Evolutionary conservation across 2,329 filamentous ascomycete genomes (phyloP).

Genomic region (Colletotrichum musae): DNA sequence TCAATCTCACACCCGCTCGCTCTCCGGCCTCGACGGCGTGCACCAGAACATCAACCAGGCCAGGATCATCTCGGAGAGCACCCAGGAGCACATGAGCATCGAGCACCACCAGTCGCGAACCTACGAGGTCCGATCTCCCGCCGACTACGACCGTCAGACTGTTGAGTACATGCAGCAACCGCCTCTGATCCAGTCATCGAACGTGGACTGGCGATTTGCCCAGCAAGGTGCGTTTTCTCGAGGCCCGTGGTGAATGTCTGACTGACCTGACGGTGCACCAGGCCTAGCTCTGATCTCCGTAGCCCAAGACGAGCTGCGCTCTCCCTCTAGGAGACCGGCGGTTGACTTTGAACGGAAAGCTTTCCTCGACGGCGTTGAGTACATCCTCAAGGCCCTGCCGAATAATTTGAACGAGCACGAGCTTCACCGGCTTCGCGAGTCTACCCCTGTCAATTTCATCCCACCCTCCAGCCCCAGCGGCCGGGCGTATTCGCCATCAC

Average conservation of each 20-base stretch:
- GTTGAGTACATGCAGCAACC: constrained; percentile 14
- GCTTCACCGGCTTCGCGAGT: constrained; percentile 62
- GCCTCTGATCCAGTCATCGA: constrained; percentile 47
- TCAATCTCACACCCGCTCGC: constrained; percentile 31
- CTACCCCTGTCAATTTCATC: constrained; percentile 59
- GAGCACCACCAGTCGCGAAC: constrained; percentile 34
- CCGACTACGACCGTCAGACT: constrained; percentile 25
- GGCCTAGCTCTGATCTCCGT: constrained; percentile 37
- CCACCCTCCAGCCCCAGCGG: constrained; percentile 35
- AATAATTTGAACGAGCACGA: constrained; percentile 70
- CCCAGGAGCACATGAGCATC: constrained; percentile 38
- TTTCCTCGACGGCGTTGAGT: constrained; percentile 75
- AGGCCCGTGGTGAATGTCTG: background rate
- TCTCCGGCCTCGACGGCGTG: constrained; percentile 34
- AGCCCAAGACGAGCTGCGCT: constrained; percentile 36
- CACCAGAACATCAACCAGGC: constrained; percentile 28
- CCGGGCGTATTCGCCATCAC: constrained; percentile 46
- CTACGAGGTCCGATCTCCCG: constrained; percentile 22
- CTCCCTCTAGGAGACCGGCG: constrained; percentile 24
- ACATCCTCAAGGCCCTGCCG: constrained; percentile 75
- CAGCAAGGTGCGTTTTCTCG: constrained; percentile 47
- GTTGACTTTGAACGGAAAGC: constrained; percentile 66
- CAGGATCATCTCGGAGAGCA: constrained; percentile 34
- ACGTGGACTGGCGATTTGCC: constrained; percentile 52
- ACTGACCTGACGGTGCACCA: constrained; percentile 7